Conservation (phyloP, 345 rosid genomes). For the Lepidium didymum region DNA sequence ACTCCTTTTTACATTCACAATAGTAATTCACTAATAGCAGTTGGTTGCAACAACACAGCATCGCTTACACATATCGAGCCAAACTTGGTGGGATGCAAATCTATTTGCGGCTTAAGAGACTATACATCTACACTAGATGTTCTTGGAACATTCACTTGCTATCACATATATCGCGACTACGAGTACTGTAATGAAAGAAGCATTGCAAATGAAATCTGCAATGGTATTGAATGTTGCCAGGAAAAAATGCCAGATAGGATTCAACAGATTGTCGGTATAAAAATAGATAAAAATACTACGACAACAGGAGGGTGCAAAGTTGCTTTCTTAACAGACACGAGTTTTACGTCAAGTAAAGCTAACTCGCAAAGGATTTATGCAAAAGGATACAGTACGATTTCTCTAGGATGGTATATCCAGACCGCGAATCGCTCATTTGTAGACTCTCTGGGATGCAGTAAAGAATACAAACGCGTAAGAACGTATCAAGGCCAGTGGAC, state of each 20-base stretch:
- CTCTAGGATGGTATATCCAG: constrained; percentile 1
- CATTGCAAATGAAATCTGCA: not conserved
- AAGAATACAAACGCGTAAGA: too few species aligned
- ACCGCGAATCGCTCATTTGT: too few species aligned
- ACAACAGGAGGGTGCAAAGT: not conserved
- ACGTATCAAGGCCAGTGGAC: too few species aligned
- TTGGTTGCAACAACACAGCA: not conserved
- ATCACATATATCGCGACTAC: too few species aligned
- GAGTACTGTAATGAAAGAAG: too few species aligned
- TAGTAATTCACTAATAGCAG: not conserved
- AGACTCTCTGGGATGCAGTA: too few species aligned
- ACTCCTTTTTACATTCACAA: not conserved
- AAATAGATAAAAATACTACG: not conserved
- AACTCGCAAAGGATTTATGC: not conserved
- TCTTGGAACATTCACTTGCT: not conserved
- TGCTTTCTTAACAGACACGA: too few species aligned
- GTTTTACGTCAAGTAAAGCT: not conserved
- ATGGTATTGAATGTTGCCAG: constrained; percentile 31
- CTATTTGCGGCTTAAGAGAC: constrained; percentile 8
- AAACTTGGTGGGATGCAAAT: not conserved
- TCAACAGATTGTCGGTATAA: not conserved
- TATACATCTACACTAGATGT: not conserved
- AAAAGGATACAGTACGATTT: not conserved
- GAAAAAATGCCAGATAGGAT: not conserved
- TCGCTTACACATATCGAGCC: not conserved